Base-by-base conservation (phyloP, 2,329 filamentous ascomycete species). In the Sarocladium kiliense region DNA sequence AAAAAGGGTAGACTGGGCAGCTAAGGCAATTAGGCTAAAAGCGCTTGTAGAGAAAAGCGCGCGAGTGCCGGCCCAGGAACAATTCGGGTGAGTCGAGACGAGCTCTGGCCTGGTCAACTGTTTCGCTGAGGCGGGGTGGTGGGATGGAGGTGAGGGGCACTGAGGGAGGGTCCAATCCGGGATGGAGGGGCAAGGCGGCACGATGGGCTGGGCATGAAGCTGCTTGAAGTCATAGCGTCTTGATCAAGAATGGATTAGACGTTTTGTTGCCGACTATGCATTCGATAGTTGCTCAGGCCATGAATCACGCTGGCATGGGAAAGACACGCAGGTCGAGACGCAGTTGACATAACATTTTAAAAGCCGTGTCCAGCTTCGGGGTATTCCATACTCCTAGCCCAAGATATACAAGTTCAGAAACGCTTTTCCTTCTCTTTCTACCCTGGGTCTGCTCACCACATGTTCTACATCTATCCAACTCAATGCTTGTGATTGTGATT, bases 401-500 rank as follows among this genome's bases (percentile, higher is more conserved):
- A 44, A 5, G n/a, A 9, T 5, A 32, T 32, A 39, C n/a, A 19
- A 39, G 6, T 5, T 19, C n/a, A 5, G n/a, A 6, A 39, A 5
- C 19, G 44, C 44, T 27, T 30, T 30, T 27, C 25, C 44, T 47
- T 10, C 44, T 27, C 25, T 27, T 27, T 47, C 25, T n/a, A 16
- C 14, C 23, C 44, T 23, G 25, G 16, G 23, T 18, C 18, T 30
- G 44, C 25, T 47, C 12, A 18, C 39, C 21, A 23, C 9, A 18
- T 44, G 18, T 44, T 44, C 12, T 44, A 44, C 39, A 44, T 23
- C 12, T 47, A 27, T 21, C 14, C n/a, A 30, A 55, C 58, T 71
- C 30, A 51, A 18, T 36, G 47, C 47, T 51, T 51, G 18, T 51
- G 47, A 27, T 25, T 36, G 30, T 51, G 67, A 58, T 65, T 63